Conservation (phyloP, 306 rosid genomes). For the Oxytropis ochrocephala region DNA sequence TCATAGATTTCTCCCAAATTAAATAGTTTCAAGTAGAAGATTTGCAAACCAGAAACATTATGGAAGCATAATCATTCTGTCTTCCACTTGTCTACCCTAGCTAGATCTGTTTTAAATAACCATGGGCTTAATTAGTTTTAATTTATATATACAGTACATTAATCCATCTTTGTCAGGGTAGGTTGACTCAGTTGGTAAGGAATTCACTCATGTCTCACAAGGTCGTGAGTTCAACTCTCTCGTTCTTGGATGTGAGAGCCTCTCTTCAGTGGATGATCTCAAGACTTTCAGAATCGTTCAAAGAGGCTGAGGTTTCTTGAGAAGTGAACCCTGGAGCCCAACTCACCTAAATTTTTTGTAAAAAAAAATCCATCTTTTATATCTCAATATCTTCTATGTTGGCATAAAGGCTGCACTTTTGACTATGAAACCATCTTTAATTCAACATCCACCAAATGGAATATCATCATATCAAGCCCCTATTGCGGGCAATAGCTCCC, state of each 20-base stretch:
- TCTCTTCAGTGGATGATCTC: too few relatives aligned
- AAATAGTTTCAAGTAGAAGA: slow-evolving; percentile 17
- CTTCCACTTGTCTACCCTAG: slow-evolving; percentile 27
- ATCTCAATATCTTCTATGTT: slow-evolving; percentile 24
- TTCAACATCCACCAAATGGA: slow-evolving; percentile 15
- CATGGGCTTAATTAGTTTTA: slow-evolving; percentile 6
- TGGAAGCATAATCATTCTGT: slow-evolving; percentile 39
- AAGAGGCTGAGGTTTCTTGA: too few relatives aligned
- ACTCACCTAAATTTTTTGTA: too few relatives aligned
- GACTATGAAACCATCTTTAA: slow-evolving; percentile 22
- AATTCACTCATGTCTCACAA: too few relatives aligned
- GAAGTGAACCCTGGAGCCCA: too few relatives aligned
- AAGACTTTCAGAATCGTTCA: too few relatives aligned
- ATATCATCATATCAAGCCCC: neutral
- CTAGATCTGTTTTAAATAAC: slow-evolving; percentile 21
- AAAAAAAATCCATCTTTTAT: neutral
- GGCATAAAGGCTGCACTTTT: slow-evolving; percentile 27
- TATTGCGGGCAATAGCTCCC: neutral
- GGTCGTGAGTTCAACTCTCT: too few relatives aligned
- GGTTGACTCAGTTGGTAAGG: too few relatives aligned
- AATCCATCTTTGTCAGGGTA: too few relatives aligned
- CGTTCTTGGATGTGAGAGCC: too few relatives aligned
- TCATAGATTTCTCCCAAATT: neutral
- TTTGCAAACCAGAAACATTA: slow-evolving; percentile 24
- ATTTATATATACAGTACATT: slow-evolving; percentile 1